A percentile compares a stretch with the other conserved stretches of the same genome.
phyloP scores from a whole-genome alignment of 73 alveolate genomes.

The Paramecium tetraurelia region DNA sequence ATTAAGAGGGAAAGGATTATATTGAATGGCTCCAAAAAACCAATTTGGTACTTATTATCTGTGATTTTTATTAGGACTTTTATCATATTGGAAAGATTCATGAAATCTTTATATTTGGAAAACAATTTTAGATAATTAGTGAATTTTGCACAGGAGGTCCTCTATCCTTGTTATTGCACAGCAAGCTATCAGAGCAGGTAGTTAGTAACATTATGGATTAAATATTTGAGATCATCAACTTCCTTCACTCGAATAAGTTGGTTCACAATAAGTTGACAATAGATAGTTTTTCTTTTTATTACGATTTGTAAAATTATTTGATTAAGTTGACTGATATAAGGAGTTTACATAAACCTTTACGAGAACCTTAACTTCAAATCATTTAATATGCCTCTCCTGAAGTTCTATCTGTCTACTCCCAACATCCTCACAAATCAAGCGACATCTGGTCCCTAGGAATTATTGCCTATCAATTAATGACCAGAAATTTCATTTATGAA shows the following conservation, averaged over 20 bases:
- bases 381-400: not conserved
- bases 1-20: not conserved
- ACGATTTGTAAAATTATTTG: not conserved
- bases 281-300: not conserved
- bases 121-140: not conserved
- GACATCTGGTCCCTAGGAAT: conserved; percentile 1
- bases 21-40: not conserved
- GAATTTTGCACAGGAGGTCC: not conserved
- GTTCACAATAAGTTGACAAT: not conserved
- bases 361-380: not conserved
- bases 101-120: not conserved
- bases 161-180: not conserved
- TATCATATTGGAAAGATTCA: not conserved
- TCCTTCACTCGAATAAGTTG: not conserved
- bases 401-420: not conserved
- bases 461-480: not conserved
- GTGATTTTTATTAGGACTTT: not conserved
- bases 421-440: not conserved
- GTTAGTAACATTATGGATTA: not conserved
- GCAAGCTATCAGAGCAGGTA: not conserved
- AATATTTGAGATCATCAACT: not conserved
- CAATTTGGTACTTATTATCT: not conserved
- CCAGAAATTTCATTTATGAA: not conserved
- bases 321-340: not conserved
- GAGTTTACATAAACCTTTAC: not conserved